These are phyloP conservation scores for Ceratocystis diversiconidia DNA, from an alignment of 2,329 filamentous ascomycete genomes.

Conservation along the genomic window DNA sequence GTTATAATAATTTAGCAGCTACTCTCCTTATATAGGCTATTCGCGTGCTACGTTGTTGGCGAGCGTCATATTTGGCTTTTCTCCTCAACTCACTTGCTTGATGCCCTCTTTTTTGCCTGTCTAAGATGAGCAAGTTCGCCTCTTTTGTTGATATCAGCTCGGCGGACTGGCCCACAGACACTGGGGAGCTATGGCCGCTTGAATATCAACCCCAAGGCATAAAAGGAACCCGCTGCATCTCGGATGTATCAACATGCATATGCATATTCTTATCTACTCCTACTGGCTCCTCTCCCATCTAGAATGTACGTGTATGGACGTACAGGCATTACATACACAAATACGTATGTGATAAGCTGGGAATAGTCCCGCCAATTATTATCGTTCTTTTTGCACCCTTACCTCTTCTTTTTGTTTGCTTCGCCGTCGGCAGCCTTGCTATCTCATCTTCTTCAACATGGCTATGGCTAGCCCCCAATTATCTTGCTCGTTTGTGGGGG, in stretches of 20 bases:
- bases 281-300: background rate
- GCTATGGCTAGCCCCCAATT: no score
- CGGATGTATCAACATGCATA: background rate
- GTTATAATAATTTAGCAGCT: no score
- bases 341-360: background rate
- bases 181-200: background rate
- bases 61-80: no score
- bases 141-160: no score
- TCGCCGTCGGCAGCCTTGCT: background rate
- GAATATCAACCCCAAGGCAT: background rate
- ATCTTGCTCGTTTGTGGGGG: background rate
- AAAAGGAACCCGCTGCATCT: background rate
- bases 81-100: no score
- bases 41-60: no score
- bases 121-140: no score
- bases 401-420: background rate
- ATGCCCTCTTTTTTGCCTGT: no score
- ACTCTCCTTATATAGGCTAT: no score
- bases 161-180: background rate
- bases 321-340: no score
- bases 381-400: background rate
- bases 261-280: constrained; percentile 1
- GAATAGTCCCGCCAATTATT: background rate
- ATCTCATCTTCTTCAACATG: background rate
- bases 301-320: background rate